Percentiles rank a stretch among this genome's conserved stretches.
These are phyloP conservation scores for Colletotrichum sp. DNA, from an alignment of 2,329 filamentous ascomycete genomes.

Conservation along the genomic window DNA sequence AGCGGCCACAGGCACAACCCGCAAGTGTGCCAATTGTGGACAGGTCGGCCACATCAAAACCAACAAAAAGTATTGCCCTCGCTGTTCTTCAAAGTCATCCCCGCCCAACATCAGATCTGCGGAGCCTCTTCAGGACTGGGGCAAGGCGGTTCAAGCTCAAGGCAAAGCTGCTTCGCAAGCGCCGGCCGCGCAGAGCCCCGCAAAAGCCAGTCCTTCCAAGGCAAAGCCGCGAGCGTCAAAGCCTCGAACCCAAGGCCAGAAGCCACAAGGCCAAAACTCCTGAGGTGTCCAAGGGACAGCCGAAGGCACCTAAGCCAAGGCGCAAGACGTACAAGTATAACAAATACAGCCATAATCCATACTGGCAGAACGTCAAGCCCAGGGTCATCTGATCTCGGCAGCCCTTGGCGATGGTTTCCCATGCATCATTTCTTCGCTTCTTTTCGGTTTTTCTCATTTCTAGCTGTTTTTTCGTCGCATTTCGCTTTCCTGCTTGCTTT, in stretches of 20 bases:
- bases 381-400: background rate
- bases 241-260: conserved; percentile 23
- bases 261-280: background rate
- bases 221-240: conserved; percentile 22
- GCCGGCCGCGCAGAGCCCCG: conserved; percentile 6
- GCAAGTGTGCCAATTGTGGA: conserved; percentile 98
- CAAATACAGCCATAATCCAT: conserved; percentile 17
- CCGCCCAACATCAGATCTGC: conserved; percentile 2
- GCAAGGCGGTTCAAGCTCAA: conserved; percentile 11
- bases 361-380: conserved; percentile 2
- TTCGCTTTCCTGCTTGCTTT: background rate
- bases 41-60: conserved; percentile 98
- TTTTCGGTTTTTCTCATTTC: conserved; percentile 17
- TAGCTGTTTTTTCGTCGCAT: conserved; percentile 1
- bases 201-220: conserved; percentile 17
- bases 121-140: conserved; percentile 17
- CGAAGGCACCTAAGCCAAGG: background rate
- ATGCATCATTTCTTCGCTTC: conserved; percentile 28
- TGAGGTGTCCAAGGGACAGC: conserved; percentile 8
- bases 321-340: conserved; percentile 21
- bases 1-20: conserved; percentile 68
- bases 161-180: conserved; percentile 5
- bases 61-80: conserved; percentile 84
- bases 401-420: conserved; percentile 21
- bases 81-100: conserved; percentile 30